Evolutionary conservation across 23 red algal genomes (phyloP).

Genomic region (Cyanidiococcus yangmingshanensis): DNA sequence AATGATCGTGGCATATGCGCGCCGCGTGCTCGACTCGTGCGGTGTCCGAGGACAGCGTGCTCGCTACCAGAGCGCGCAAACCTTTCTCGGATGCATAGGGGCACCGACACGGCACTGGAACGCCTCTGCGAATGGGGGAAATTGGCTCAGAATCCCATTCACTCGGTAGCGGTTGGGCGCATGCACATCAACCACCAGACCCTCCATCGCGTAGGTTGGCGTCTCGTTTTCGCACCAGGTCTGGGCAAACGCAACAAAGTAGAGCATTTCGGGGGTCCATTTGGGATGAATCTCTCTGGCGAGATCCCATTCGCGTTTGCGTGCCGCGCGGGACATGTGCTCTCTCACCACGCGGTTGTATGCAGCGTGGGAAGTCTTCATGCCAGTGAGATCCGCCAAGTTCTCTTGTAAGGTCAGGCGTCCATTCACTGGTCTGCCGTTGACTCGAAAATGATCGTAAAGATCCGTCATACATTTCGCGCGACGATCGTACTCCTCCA

Average conservation of each 20-base stretch:
- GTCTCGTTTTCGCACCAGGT: constrained; percentile 28
- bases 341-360: neutral
- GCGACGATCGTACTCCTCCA: constrained; percentile 39
- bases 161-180: constrained; percentile 16
- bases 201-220: neutral
- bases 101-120: neutral
- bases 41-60: too few relatives aligned
- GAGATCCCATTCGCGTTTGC: constrained; percentile 32
- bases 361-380: constrained; percentile 16
- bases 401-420: constrained; percentile 67
- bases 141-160: constrained; percentile 17
- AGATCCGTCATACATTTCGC: constrained; percentile 42
- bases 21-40: too few relatives aligned
- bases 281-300: constrained; percentile 34
- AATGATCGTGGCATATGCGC: neutral
- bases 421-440: constrained; percentile 63
- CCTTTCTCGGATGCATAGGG: constrained; percentile 2
- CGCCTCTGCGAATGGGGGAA: constrained; percentile 6
- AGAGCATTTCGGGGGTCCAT: constrained; percentile 61
- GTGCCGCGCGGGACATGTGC: neutral
- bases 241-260: constrained; percentile 82
- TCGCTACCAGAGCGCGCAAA: constrained; percentile 2
- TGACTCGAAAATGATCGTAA: constrained; percentile 42
- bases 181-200: constrained; percentile 8
- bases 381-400: constrained; percentile 56